These are phyloP conservation scores for Annona squamosa DNA, from an alignment of 164 flowering plant species.

Conservation along the genomic window DNA sequence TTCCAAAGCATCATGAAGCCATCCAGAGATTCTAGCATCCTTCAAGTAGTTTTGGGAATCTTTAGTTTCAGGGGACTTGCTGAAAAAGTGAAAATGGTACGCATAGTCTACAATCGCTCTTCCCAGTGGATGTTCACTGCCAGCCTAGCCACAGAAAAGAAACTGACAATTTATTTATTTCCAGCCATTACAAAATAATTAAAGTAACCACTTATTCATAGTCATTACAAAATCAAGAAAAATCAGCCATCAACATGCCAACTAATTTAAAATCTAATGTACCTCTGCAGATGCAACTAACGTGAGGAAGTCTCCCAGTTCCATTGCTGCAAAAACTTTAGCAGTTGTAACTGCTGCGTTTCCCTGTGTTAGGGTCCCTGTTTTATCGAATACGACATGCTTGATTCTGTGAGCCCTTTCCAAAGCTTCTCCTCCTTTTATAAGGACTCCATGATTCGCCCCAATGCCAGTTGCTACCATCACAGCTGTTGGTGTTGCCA, in stretches of 20 bases:
- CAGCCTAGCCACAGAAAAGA: slow-evolving; percentile 42
- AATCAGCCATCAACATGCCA: neutral
- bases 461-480: slow-evolving; percentile 99
- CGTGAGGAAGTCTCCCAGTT: slow-evolving; percentile 81
- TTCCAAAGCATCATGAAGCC: slow-evolving; percentile 74
- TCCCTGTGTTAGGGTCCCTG: slow-evolving; percentile 97
- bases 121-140: slow-evolving; percentile 96
- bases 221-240: neutral
- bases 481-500: slow-evolving; percentile 99
- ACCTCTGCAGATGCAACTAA: slow-evolving; percentile 99
- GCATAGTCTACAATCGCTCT: slow-evolving; percentile 86
- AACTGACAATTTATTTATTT: neutral
- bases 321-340: slow-evolving; percentile 72
- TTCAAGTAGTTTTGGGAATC: slow-evolving; percentile 23
- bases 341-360: slow-evolving; percentile 77
- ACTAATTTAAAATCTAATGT: slow-evolving; percentile 1
- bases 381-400: slow-evolving; percentile 86
- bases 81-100: slow-evolving; percentile 90
- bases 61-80: slow-evolving; percentile 37
- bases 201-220: neutral
- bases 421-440: slow-evolving; percentile 98
- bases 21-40: slow-evolving; percentile 42
- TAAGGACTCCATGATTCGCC: slow-evolving; percentile 86
- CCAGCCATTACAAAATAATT: neutral
- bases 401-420: slow-evolving; percentile 88